phyloP scores from a whole-genome alignment of 2,329 filamentous ascomycete genomes.

The Epichloe baconii region DNA sequence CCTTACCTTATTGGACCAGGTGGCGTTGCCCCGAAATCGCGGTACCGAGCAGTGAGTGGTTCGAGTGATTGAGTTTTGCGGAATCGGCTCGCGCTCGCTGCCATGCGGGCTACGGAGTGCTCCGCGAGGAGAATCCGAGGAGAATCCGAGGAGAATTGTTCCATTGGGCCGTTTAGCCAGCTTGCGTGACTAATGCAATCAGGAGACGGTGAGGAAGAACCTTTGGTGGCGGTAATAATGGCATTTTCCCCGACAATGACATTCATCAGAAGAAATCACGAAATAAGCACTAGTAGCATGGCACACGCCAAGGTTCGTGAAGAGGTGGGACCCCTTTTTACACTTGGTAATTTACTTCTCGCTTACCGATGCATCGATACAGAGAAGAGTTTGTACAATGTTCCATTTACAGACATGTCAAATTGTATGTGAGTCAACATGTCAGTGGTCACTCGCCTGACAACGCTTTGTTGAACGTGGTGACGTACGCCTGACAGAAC shows the following conservation, averaged over 20 bases:
- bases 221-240: neutral
- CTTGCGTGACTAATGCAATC: neutral
- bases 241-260: neutral
- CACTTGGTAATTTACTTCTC: neutral
- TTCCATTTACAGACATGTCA: neutral
- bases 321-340: neutral
- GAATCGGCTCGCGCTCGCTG: neutral
- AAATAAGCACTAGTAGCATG: neutral
- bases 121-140: neutral
- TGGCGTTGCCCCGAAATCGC: neutral
- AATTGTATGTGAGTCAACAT: neutral
- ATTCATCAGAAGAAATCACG: neutral
- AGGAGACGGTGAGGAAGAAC: neutral
- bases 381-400: neutral
- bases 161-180: neutral
- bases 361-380: no score
- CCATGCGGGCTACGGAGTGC: neutral
- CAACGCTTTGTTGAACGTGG: neutral
- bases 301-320: neutral
- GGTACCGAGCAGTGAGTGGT: neutral
- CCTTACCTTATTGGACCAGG: neutral
- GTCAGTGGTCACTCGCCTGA: neutral
- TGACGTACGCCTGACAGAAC: slow-evolving; percentile 1
- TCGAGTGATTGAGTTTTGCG: neutral
- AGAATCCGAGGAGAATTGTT: neutral